These are phyloP conservation scores for Dipteronia sinensis DNA, from an alignment of 345 rosid genomes.

Conservation along the genomic window DNA sequence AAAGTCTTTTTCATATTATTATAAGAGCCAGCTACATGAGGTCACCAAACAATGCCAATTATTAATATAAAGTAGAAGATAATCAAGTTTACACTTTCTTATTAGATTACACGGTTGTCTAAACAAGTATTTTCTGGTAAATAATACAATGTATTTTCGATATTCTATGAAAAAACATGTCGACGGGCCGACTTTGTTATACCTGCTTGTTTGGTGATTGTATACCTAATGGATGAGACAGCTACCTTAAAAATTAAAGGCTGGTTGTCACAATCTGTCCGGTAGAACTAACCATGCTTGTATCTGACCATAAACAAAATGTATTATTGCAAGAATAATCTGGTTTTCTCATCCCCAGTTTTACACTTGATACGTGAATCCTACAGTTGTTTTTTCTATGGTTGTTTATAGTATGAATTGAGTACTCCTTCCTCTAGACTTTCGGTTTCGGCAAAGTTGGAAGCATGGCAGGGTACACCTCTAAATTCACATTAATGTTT, in stretches of 20 bases:
- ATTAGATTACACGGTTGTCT: too few species aligned
- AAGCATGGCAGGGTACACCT: background rate
- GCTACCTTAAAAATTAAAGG: background rate
- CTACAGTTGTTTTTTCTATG: background rate
- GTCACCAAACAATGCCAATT: conserved; percentile 20
- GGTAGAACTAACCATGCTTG: conserved; percentile 4
- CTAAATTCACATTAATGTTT: background rate
- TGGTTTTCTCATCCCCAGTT: background rate
- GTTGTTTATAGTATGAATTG: background rate
- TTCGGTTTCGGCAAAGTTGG: background rate
- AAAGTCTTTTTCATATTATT: conserved; percentile 15
- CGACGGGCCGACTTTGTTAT: background rate
- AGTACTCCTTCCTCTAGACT: background rate
- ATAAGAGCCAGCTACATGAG: conserved; percentile 25
- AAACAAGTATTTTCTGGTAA: background rate
- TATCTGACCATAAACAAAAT: background rate
- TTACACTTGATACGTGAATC: background rate
- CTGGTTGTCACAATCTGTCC: conserved; percentile 1
- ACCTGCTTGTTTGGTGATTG: background rate
- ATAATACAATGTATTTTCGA: background rate
- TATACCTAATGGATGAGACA: conserved; percentile 23
- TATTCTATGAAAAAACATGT: background rate
- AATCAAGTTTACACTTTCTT: too few species aligned
- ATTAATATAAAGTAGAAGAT: background rate
- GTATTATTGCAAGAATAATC: background rate